Evolutionary conservation across 116 monocot genomes (phyloP).

Genomic region (Posidonia oceanica): DNA sequence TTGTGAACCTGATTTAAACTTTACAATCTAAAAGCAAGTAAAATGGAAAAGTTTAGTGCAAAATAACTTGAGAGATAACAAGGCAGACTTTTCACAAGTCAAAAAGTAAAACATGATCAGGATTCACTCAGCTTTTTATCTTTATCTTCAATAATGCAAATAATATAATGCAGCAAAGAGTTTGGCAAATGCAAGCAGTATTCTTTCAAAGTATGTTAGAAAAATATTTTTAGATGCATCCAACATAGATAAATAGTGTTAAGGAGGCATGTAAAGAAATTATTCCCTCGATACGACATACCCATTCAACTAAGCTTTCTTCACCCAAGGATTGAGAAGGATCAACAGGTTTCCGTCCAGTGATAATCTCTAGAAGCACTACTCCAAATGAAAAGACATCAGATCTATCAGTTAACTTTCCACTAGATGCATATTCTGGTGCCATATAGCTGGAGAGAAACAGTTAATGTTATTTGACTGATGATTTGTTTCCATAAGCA

Average conservation of each 20-base stretch:
- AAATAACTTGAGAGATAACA: no score
- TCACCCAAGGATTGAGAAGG: constrained; percentile 44
- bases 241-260: not conserved
- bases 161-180: no score
- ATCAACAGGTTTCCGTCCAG: constrained; percentile 64
- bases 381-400: constrained; percentile 78
- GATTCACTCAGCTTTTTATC: no score
- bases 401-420: constrained; percentile 52
- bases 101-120: no score
- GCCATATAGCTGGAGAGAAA: constrained; percentile 45
- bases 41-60: no score
- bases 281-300: constrained; percentile 4
- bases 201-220: not conserved
- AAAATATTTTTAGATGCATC: not conserved
- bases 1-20: no score
- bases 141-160: no score
- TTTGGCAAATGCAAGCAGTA: no score
- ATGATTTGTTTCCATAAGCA: not conserved
- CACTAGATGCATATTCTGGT: constrained; percentile 65
- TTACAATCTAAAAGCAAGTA: no score
- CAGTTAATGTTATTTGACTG: not conserved
- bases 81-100: no score
- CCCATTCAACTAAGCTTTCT: constrained; percentile 75
- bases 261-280: no score
- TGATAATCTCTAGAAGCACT: constrained; percentile 66